These are phyloP conservation scores for Anisodus acutangulus DNA, from an alignment of 257 asterid genomes.

Conservation along the genomic window DNA sequence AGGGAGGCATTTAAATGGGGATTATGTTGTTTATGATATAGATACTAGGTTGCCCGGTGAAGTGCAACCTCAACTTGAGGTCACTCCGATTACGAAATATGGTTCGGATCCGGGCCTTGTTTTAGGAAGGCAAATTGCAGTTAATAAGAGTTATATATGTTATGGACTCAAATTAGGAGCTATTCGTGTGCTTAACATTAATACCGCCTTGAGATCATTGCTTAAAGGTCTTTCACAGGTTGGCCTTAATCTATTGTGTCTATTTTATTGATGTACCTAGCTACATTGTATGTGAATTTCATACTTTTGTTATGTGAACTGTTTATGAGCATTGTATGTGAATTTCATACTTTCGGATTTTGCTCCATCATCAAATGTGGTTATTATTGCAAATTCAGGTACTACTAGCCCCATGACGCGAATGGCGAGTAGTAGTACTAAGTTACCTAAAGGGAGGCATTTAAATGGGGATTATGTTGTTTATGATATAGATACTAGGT, in stretches of 20 bases:
- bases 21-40: constrained; percentile 66
- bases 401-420: constrained; percentile 40
- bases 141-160: constrained; percentile 80
- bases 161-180: constrained; percentile 90
- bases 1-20: constrained; percentile 83
- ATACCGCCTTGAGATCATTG: constrained; percentile 91
- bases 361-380: constrained; percentile 37
- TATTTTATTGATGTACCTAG: constrained; percentile 27
- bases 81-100: constrained; percentile 95
- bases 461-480: constrained; percentile 63
- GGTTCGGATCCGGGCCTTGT: constrained; percentile 93
- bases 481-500: constrained; percentile 78
- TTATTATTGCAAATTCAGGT: constrained; percentile 49
- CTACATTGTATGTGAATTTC: not conserved
- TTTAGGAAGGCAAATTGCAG: constrained; percentile 66
- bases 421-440: constrained; percentile 59
- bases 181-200: constrained; percentile 85
- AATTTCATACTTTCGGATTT: not conserved
- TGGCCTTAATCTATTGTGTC: constrained; percentile 23
- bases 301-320: constrained; percentile 10
- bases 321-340: not conserved
- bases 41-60: constrained; percentile 84
- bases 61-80: constrained; percentile 98
- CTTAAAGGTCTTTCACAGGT: constrained; percentile 95
- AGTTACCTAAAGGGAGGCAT: constrained; percentile 92